Conservation (phyloP, 306 rosid species). For the apple (Malus domestica) region DNA sequence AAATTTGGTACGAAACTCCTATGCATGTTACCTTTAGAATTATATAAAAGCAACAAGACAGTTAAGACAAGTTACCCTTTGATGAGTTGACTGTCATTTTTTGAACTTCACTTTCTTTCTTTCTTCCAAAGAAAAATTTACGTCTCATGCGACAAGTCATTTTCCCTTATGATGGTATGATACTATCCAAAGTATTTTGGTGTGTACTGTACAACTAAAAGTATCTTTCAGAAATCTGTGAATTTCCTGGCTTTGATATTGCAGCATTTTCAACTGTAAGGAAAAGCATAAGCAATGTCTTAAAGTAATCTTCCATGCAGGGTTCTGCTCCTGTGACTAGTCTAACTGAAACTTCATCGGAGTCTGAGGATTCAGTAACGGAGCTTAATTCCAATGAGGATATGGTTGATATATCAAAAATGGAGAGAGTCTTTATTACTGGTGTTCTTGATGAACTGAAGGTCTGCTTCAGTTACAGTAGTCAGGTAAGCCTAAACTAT, state of each 20-base stretch:
- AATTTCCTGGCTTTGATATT: not conserved
- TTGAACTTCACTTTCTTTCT: too few relatives aligned
- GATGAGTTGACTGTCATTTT: not conserved
- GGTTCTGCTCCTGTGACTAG: constrained; percentile 70
- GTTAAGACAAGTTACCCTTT: not conserved
- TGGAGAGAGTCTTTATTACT: constrained; percentile 68
- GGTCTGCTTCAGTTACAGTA: constrained; percentile 70
- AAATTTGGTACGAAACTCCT: not conserved
- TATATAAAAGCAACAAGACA: not conserved
- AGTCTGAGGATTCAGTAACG: constrained; percentile 53
- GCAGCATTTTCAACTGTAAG: not conserved
- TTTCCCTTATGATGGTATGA: not conserved
- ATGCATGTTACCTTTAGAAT: not conserved
- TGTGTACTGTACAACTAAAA: not conserved
- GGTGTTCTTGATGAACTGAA: constrained; percentile 93
- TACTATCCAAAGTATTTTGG: not conserved
- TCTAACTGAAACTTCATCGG: constrained; percentile 80
- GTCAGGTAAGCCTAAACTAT: constrained; percentile 47
- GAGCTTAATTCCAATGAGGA: constrained; percentile 38
- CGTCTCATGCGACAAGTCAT: not conserved
- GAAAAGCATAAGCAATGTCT: constrained; percentile 1
- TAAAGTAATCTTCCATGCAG: constrained; percentile 37
- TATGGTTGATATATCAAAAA: constrained; percentile 24
- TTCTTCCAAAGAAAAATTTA: not conserved
- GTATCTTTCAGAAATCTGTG: not conserved